Conservation (phyloP, 31 red algal species). For the Pterothamnion heteromorphum region DNA sequence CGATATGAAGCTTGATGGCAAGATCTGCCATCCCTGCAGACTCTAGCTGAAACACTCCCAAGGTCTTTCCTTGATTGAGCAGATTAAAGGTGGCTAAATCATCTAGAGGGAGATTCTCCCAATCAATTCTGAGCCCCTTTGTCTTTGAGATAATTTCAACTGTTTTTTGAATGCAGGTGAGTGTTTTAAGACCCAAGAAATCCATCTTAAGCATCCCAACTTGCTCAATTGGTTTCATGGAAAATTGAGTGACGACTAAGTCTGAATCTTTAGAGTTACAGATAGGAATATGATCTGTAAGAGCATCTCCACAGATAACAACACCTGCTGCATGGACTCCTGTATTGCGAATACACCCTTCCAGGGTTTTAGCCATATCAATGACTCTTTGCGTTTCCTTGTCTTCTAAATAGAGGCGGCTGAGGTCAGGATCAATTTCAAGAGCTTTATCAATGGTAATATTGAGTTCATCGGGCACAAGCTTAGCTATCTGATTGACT, state of each 20-base stretch:
- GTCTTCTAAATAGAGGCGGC: background rate
- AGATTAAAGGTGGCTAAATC: constrained; percentile 56
- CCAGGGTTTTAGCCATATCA: constrained; percentile 58
- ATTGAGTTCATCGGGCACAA: constrained; percentile 50
- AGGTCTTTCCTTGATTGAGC: constrained; percentile 36
- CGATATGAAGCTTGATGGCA: constrained; percentile 51
- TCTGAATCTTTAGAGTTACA: constrained; percentile 58
- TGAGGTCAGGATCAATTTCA: constrained; percentile 62
- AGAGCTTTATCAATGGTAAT: constrained; percentile 61
- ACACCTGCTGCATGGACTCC: constrained; percentile 79
- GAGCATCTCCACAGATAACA: constrained; percentile 60
- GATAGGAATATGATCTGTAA: constrained; percentile 53
- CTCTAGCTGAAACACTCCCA: constrained; percentile 77
- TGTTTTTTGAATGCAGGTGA: constrained; percentile 57
- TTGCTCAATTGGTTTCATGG: constrained; percentile 85
- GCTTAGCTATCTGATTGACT: constrained; percentile 60
- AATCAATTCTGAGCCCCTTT: constrained; percentile 17
- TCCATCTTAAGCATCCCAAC: constrained; percentile 82
- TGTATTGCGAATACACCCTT: constrained; percentile 56
- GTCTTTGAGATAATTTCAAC: constrained; percentile 22
- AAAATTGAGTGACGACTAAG: constrained; percentile 80
- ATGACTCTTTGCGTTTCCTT: background rate
- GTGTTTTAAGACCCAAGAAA: constrained; percentile 72
- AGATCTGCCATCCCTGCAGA: constrained; percentile 60
- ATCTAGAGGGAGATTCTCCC: constrained; percentile 44